Evolutionary conservation across 2,329 filamentous ascomycete genomes (phyloP), one percentile per base, ranked within the genome.

Genomic region (Colletotrichum sidae): DNA sequence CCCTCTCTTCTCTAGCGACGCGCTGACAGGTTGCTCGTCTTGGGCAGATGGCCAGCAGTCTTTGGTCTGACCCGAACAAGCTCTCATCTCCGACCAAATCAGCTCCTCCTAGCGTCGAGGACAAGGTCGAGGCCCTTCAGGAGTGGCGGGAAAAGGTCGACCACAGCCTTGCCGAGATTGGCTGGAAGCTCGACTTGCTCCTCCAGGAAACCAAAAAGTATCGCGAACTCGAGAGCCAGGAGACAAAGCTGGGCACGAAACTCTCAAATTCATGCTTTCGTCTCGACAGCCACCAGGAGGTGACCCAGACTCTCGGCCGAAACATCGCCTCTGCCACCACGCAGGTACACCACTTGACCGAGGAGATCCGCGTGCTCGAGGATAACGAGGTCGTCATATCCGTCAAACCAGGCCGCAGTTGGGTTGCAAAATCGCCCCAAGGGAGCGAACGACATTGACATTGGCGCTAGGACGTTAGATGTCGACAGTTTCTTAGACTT

Each of bases 341-440:
- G 15, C 62, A 65, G 25, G 39, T 65, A 2, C 34, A 52, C 6
- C 11, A 11, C 8, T 15, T 65, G n/a, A 51, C 57, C 13, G 7
- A 13, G 7, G 50, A 65, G 8, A 11, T 65, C 34, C 50, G 34
- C 11, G 4, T 34, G 38, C 33, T 55, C 11, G 44, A 25, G 13
- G 60, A 60, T 2, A 44, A 44, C 11, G 61, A 65, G 9, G 44
- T 65, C 10, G 60, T 38, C 13, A 56, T 65, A 13, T 60, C 61
- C 8, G 49, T 65, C 50, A 65, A 50, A 17, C 41, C 61, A 17
- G 11, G 33, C 5, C 25, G 49, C 12, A 46, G 45, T 47, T 60
- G 6, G 41, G 56, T 44, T 9, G 17, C 12, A 4, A 7, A n/a
- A 2, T 7, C 25, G 44, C 8, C 44, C n/a, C 2, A 9, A 13